Conservation (phyloP, 176 grass and related monocot genomes). For the Musa troglodytarum region DNA sequence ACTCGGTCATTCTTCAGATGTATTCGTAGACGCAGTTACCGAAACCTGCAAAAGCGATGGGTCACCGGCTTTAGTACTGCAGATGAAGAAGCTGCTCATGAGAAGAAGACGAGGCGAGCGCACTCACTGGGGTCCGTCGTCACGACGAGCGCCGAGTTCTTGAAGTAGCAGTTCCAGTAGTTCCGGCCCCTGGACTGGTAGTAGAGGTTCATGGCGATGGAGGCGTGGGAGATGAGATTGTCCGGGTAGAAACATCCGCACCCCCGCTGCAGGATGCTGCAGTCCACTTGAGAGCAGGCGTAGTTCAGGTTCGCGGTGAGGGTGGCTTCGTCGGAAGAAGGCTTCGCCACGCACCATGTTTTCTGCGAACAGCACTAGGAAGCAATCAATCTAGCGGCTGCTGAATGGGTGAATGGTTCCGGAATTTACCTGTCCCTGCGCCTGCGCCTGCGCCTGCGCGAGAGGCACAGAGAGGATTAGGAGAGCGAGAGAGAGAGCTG, state of each 20-base stretch:
- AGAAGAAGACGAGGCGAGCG: not conserved
- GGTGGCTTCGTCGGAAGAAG: slow-evolving; percentile 15
- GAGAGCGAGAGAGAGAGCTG: not conserved
- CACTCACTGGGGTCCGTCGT: slow-evolving; percentile 30
- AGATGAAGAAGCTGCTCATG: not conserved
- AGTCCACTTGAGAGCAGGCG: slow-evolving; percentile 20
- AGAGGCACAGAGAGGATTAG: not conserved
- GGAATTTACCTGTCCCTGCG: not conserved
- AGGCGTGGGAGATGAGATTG: slow-evolving; percentile 34
- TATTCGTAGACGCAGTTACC: slow-evolving; percentile 2
- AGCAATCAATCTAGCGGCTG: not conserved
- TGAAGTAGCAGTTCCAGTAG: slow-evolving; percentile 32
- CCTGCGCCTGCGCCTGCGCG: slow-evolving; percentile 2
- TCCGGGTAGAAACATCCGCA: slow-evolving; percentile 29
- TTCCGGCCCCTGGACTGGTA: slow-evolving; percentile 32
- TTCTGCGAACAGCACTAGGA: slow-evolving; percentile 14
- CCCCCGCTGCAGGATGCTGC: slow-evolving; percentile 15
- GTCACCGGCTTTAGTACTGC: not conserved
- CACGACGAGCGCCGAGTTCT: slow-evolving; percentile 17
- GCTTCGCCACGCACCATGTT: slow-evolving; percentile 45
- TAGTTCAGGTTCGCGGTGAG: slow-evolving; percentile 21
- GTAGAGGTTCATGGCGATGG: slow-evolving; percentile 44
- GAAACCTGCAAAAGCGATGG: not conserved
- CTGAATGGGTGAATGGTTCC: too few relatives aligned
- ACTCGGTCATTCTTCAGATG: not conserved